phyloP scores from a whole-genome alignment of 2,329 filamentous ascomycete genomes.

The Hymenoscyphus occultus region DNA sequence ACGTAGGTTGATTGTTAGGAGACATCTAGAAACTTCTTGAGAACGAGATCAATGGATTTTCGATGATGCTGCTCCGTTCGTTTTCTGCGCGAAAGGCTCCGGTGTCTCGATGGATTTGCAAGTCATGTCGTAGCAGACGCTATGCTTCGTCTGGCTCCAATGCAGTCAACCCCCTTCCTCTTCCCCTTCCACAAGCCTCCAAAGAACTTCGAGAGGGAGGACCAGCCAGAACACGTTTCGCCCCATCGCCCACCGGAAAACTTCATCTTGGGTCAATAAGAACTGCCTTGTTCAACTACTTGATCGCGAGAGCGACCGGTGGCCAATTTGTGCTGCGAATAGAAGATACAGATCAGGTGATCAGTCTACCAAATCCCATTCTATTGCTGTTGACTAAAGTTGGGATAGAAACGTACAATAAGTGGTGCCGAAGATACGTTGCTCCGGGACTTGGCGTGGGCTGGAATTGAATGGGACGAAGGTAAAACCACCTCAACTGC shows the following conservation, averaged over 20 bases:
- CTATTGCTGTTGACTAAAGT: constrained; percentile 17
- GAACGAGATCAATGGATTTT: not conserved
- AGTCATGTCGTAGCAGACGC: constrained; percentile 24
- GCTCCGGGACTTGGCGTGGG: constrained; percentile 80
- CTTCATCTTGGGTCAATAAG: constrained; percentile 87
- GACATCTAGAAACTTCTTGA: not conserved
- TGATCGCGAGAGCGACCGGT: constrained; percentile 81
- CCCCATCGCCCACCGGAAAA: constrained; percentile 91
- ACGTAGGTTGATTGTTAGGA: not conserved
- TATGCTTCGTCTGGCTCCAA: constrained; percentile 11
- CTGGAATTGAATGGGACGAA: constrained; percentile 90
- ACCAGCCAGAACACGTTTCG: constrained; percentile 80
- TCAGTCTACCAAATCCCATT: constrained; percentile 1
- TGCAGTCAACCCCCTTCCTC: constrained; percentile 12
- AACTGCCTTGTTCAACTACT: constrained; percentile 92
- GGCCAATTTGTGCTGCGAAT: constrained; percentile 89
- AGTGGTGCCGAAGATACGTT: constrained; percentile 74
- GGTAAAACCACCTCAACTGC: constrained; percentile 45
- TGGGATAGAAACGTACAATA: constrained; percentile 72
- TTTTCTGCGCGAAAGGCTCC: constrained; percentile 18
- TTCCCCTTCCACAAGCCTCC: constrained; percentile 11
- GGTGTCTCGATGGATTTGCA: constrained; percentile 27
- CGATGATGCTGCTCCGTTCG: constrained; percentile 24
- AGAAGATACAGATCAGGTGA: constrained; percentile 91
- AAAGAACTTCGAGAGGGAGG: constrained; percentile 42